phyloP scores from a whole-genome alignment of 1,139 yeast species.

The Nakaseomyces uthaithaninus region DNA sequence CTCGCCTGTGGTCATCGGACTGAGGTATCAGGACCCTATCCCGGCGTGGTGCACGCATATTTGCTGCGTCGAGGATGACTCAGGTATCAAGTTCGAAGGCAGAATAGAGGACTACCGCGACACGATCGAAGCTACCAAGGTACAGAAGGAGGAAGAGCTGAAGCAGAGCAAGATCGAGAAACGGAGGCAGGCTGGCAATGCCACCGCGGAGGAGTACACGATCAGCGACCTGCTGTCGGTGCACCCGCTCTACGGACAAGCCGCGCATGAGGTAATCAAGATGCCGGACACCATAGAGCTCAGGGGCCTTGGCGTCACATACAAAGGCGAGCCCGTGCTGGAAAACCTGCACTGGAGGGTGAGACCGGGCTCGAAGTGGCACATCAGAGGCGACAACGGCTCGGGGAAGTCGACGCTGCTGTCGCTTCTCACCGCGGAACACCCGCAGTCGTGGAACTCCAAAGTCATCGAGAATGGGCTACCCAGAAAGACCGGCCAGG shows the following conservation, averaged over 20 bases:
- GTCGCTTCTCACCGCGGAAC: slow-evolving; percentile 83
- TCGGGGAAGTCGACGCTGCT: slow-evolving; percentile 86
- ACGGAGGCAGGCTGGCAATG: slow-evolving; percentile 6
- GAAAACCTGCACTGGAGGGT: slow-evolving; percentile 59
- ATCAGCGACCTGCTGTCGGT: slow-evolving; percentile 19
- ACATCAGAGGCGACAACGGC: slow-evolving; percentile 83
- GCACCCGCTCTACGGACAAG: slow-evolving; percentile 20
- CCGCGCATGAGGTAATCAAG: slow-evolving; percentile 17
- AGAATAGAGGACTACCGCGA: slow-evolving; percentile 32
- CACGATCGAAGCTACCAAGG: slow-evolving; percentile 25
- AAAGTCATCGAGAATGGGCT: slow-evolving; percentile 56
- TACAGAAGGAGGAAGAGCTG: slow-evolving; percentile 19
- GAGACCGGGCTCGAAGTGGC: slow-evolving; percentile 73
- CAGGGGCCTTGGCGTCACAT: slow-evolving; percentile 54
- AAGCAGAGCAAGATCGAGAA: slow-evolving; percentile 15
- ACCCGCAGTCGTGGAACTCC: slow-evolving; percentile 90
- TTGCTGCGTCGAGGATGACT: slow-evolving; percentile 45
- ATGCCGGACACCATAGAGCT: slow-evolving; percentile 48
- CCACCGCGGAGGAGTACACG: slow-evolving; percentile 6
- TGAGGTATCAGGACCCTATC: slow-evolving; percentile 62
- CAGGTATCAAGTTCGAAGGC: slow-evolving; percentile 49
- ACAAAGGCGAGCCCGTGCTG: slow-evolving; percentile 55
- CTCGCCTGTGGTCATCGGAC: slow-evolving; percentile 50
- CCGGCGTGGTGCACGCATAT: slow-evolving; percentile 77
- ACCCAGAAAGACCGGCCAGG: slow-evolving; percentile 66